phyloP scores from a whole-genome alignment of 2,329 filamentous ascomycete species.

The Cladosporium sp. region DNA sequence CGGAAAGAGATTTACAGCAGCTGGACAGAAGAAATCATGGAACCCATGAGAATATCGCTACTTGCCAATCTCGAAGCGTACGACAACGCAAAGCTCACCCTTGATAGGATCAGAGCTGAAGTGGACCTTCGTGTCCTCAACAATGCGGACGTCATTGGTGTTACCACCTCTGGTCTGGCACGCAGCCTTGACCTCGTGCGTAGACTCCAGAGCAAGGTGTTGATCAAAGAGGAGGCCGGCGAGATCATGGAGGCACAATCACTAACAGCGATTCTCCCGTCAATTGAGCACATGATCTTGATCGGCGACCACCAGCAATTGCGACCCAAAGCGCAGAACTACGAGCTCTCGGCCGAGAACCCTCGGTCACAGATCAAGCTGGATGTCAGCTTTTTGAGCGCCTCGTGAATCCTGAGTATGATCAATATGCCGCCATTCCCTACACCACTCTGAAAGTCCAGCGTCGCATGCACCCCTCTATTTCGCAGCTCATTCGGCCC shows the following conservation, averaged over 20 bases:
- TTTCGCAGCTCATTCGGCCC: conserved; percentile 55
- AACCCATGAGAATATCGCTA: conserved; percentile 18
- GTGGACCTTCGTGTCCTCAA: conserved; percentile 36
- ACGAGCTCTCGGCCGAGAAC: conserved; percentile 48
- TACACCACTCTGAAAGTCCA: conserved; percentile 52
- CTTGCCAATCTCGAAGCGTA: conserved; percentile 18
- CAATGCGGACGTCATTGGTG: conserved; percentile 51
- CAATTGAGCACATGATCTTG: conserved; percentile 57
- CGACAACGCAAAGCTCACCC: conserved; percentile 13
- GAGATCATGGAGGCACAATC: conserved; percentile 63
- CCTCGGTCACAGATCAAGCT: conserved; percentile 50
- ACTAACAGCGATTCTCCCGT: conserved; percentile 55
- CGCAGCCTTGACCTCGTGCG: conserved; percentile 48
- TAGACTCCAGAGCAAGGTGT: conserved; percentile 50
- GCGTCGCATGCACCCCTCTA: conserved; percentile 61
- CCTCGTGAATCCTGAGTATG: conserved; percentile 36
- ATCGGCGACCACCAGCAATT: conserved; percentile 62
- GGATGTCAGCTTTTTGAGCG: conserved; percentile 62
- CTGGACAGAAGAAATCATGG: conserved; percentile 17
- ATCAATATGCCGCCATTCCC: conserved; percentile 26
- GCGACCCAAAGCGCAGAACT: conserved; percentile 54
- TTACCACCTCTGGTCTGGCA: conserved; percentile 59
- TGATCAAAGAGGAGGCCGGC: conserved; percentile 65
- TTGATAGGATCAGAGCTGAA: conserved; percentile 34
- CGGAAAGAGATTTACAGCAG: conserved; percentile 4